These are phyloP conservation scores for Beta vulgaris DNA, from an alignment of 148 eudicot species.

Conservation along the genomic window DNA sequence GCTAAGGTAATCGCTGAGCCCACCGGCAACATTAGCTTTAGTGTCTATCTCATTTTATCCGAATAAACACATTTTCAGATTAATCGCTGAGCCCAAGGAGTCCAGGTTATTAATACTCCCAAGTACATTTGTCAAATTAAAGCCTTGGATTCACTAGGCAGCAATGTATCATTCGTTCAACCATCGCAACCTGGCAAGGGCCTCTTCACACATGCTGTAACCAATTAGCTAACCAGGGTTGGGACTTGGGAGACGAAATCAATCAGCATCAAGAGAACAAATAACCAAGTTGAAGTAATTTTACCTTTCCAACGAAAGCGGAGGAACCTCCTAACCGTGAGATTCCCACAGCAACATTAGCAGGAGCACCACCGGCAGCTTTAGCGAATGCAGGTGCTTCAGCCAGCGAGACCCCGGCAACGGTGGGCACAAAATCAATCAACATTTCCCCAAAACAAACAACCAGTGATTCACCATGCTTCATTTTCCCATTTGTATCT, in stretches of 20 bases:
- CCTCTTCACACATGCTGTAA: background rate
- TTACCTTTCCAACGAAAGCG: conserved; percentile 87
- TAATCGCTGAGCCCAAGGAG: no score
- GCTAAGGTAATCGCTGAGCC: no score
- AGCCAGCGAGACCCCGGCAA: conserved; percentile 72
- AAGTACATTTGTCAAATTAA: no score
- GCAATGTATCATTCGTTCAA: background rate
- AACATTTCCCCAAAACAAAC: conserved; percentile 92
- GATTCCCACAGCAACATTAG: conserved; percentile 91
- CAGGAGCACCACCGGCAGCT: conserved; percentile 98
- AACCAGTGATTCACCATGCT: conserved; percentile 44
- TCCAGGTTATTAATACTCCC: no score
- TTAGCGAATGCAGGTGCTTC: conserved; percentile 87
- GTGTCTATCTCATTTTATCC: no score
- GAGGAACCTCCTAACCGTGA: conserved; percentile 85
- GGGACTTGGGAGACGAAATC: background rate
- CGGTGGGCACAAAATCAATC: conserved; percentile 88
- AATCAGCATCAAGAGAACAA: background rate
- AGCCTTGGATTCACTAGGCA: background rate
- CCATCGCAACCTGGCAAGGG: background rate
- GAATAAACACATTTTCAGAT: no score
- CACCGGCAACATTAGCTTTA: no score
- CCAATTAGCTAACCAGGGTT: background rate
- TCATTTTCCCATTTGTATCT: conserved; percentile 38
- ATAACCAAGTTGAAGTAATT: background rate